A percentile compares a stretch with the other conserved stretches of the same genome.
Conservation (phyloP, 164 flowering plant species). For the Tinospora cordifolia region DNA sequence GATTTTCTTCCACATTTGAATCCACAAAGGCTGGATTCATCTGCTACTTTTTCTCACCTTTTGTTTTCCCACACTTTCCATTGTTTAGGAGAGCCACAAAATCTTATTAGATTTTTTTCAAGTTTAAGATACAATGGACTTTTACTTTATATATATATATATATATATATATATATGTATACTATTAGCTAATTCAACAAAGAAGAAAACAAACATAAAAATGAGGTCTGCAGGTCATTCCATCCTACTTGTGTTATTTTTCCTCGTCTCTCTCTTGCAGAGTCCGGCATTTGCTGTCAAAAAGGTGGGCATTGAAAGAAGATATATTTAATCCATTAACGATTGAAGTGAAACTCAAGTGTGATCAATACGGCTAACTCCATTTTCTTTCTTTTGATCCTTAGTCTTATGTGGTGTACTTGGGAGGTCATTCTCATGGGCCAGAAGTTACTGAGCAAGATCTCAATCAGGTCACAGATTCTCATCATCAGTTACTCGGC, state of each 20-base stretch:
- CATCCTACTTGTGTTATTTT: slow-evolving; percentile 20
- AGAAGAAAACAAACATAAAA: not conserved
- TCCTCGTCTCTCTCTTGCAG: slow-evolving; percentile 11
- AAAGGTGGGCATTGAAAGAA: slow-evolving; percentile 27
- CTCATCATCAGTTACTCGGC: slow-evolving; percentile 47
- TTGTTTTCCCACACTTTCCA: too few relatives aligned
- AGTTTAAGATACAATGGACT: too few relatives aligned
- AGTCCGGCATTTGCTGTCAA: slow-evolving; percentile 10
- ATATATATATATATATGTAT: too few relatives aligned
- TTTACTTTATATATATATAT: too few relatives aligned
- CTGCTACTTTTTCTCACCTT: too few relatives aligned
- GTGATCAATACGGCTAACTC: not conserved
- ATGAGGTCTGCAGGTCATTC: slow-evolving; percentile 20
- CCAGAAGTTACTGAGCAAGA: slow-evolving; percentile 18
- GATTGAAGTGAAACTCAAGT: not conserved
- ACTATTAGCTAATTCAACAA: too few relatives aligned
- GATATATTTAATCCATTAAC: not conserved
- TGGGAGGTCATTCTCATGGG: slow-evolving; percentile 48
- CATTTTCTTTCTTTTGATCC: not conserved
- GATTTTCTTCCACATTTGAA: too few relatives aligned
- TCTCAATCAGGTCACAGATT: slow-evolving; percentile 24
- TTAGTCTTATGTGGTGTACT: slow-evolving; percentile 54
- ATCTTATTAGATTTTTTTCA: too few relatives aligned
- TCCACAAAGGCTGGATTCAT: too few relatives aligned
- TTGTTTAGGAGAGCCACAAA: too few relatives aligned